A percentile compares a stretch with the other conserved stretches of the same genome.
phyloP scores from a whole-genome alignment of 371 early-diverging fungal species.

The Syncephalastrum contaminatum region DNA sequence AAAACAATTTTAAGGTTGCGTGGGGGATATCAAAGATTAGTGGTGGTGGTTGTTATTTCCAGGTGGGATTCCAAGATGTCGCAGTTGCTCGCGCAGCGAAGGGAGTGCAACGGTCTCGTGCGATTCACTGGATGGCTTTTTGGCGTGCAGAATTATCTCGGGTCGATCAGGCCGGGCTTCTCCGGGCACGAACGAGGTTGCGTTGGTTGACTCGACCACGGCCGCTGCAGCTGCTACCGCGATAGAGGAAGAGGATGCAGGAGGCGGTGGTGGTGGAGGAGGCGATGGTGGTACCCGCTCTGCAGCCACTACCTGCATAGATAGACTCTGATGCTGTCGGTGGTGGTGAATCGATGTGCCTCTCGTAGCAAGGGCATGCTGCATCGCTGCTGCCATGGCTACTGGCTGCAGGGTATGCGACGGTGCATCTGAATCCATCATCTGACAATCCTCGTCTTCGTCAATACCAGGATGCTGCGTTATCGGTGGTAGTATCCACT shows the following conservation, averaged over 20 bases:
- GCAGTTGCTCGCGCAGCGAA: constrained; percentile 11
- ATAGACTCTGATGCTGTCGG: constrained; percentile 7
- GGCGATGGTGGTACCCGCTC: constrained; percentile 3
- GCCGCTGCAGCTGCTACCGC: background rate
- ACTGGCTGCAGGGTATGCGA: too few species aligned
- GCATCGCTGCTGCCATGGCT: too few species aligned
- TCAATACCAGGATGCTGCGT: too few species aligned
- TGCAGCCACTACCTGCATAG: too few species aligned
- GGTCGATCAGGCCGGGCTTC: constrained; percentile 13
- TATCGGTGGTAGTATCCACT: too few species aligned
- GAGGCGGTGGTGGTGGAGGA: background rate
- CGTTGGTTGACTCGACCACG: background rate
- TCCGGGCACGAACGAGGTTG: constrained; percentile 6
- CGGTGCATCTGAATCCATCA: too few species aligned
- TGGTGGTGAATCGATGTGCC: background rate
- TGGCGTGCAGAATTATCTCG: constrained; percentile 9
- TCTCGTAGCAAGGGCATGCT: too few species aligned
- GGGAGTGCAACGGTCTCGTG: constrained; percentile 4
- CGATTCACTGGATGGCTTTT: background rate
- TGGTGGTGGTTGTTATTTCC: too few species aligned
- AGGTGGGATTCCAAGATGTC: constrained; percentile 3
- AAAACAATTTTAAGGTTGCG: too few species aligned
- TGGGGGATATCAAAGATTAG: too few species aligned
- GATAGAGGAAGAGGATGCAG: background rate
- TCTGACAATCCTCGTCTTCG: too few species aligned